Base-by-base conservation (phyloP, 352 stramenopile species). In the Globisporangium parvum region DNA sequence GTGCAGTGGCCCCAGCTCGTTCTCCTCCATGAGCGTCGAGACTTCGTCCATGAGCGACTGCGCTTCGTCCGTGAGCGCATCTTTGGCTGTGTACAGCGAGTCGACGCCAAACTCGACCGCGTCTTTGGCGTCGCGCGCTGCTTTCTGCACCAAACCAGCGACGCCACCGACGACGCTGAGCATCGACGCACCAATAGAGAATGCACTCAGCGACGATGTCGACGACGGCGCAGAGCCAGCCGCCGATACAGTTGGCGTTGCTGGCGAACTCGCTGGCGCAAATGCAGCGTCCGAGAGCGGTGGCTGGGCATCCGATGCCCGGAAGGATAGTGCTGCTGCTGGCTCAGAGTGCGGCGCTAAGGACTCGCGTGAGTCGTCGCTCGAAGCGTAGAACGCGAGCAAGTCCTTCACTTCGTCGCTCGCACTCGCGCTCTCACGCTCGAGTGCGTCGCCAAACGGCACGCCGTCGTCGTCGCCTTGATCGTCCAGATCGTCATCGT, bases 71-170 rank as follows among this genome's bases (percentile, higher is more conserved):
- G 76, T 70, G 0, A 91, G 58, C 8, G 63, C 66, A 50, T 93
- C 82, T 51, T 80, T 85, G 3, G 79, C 79, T 14, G 75, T 88
- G 40, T 89, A 88, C 15, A 93, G 54, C 17, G 75, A 81, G 56
- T 93, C 82, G 2, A 93, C 78, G 6, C 77, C 61, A 47, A 79
- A 85, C 40, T 93, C 80, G 3, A 93, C 67, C 0, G 58, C 80
- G 33, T 89, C 80, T 60, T 90, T 91, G 23, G 82, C 82, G 35
- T 88, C 77, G 51, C 85, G 83, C 8, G 83, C 82, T 0, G 77
- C 83, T 54, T 87, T 88, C 17, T 87, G 67, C 17, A 93, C 77
- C 45, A 85, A 71, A 15, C 80, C 80, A 12, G 80, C 79, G 17
- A 91, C 73, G 11, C 78, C 80, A 24, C 81, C 77, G 41, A 89